phyloP scores from a whole-genome alignment of 202 grass and related monocot genomes.

The Zoysia matrella region DNA sequence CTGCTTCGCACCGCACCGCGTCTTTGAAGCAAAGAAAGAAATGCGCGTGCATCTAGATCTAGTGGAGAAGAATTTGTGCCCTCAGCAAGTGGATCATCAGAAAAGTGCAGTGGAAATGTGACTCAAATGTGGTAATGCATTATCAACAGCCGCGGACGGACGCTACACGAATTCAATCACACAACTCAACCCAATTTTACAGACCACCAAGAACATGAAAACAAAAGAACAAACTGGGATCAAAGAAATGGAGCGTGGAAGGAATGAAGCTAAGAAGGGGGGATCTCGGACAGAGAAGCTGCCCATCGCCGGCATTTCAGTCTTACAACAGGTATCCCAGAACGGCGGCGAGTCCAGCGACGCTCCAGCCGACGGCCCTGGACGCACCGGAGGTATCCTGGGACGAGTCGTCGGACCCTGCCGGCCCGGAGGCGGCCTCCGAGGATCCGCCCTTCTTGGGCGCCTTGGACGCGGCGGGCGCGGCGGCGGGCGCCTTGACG shows the following conservation, averaged over 20 bases:
- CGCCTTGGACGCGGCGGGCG: conserved; percentile 39
- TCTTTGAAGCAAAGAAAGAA: conserved; percentile 7
- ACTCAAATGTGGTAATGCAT: conserved; percentile 28
- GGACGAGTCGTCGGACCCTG: conserved; percentile 20
- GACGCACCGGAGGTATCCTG: conserved; percentile 1
- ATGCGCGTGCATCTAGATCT: neutral
- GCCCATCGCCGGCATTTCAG: neutral
- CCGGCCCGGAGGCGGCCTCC: conserved; percentile 6
- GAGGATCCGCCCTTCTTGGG: conserved; percentile 35
- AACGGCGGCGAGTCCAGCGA: conserved; percentile 40
- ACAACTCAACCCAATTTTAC: conserved; percentile 33
- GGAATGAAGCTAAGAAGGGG: neutral
- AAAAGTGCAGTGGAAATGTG: too few species aligned
- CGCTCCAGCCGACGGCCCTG: conserved; percentile 38
- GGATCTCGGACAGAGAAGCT: neutral
- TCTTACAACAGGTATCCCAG: conserved; percentile 54
- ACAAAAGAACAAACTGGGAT: conserved; percentile 26
- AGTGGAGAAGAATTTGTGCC: conserved; percentile 19
- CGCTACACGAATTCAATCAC: conserved; percentile 42
- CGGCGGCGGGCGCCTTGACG: conserved; percentile 53
- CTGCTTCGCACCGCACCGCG: neutral
- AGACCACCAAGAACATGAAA: conserved; percentile 31
- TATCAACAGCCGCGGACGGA: conserved; percentile 48
- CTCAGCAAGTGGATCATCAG: neutral
- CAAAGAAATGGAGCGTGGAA: conserved; percentile 19